Evolutionary conservation across 257 asterid genomes (phyloP), one percentile per base, ranked within the genome.

Genomic region (Avicennia marina): DNA sequence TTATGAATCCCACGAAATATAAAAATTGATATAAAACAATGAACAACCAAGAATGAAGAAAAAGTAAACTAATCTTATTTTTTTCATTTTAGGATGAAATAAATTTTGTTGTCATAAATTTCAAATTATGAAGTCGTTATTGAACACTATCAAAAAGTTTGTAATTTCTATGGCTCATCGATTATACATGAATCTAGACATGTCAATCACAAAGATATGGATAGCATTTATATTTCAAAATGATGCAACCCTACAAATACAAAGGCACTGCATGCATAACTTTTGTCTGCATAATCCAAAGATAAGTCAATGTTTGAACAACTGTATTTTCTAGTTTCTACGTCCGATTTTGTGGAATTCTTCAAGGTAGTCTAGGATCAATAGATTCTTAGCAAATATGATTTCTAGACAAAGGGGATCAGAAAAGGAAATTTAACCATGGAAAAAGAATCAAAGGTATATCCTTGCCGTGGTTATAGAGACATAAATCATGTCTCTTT

Each of bases 201-300:
- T 56, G 50, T 56, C 62, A 56, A 26, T 56, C 24, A 7, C 6
- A 21, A 21, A 40, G 47, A 38, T 40, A 38, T 39, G 62, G 50
- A 40, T 38, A 40, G 9, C 6, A 43, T 53, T 33, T 34, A 18
- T 20, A 22, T 21, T 38, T 38, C 18, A 40, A 38, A 16, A 39
- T 38, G 34, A 2, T n/a, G 9, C 49, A 39, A 21, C 21, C 20
- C 22, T 22, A 21, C 62, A 56, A 21, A 38, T 12, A 18, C 13
- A 26, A 34, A 34, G 7, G 20, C 13, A 36, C 8, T 34, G 32
- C 32, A 34, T 36, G 21, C 56, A 49, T 5, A 13, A 27, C 4
- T 27, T 48, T 48, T 48, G 34, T 48, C 33, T 11, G 33, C 54
- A 53, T 53, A 8, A 34, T 24, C 36, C 55, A 13, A 49, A 4